Percentiles rank a stretch among this genome's conserved stretches.
phyloP scores from a whole-genome alignment of 441 rosid genomes.

The Adansonia gregorii region DNA sequence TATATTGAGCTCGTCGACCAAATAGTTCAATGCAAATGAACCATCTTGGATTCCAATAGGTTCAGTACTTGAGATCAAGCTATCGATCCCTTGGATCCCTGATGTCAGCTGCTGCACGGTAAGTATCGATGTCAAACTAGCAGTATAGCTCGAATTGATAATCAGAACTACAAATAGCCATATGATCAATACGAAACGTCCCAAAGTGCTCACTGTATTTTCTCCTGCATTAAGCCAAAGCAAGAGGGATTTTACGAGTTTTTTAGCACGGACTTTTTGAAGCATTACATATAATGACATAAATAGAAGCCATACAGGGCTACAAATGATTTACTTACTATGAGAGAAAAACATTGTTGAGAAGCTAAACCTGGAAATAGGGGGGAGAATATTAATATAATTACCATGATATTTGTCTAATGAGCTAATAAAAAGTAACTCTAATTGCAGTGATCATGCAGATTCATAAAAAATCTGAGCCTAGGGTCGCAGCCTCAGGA shows the following conservation, averaged over 20 bases:
- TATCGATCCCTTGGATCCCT: conserved; percentile 79
- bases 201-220: conserved; percentile 84
- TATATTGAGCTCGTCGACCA: conserved; percentile 75
- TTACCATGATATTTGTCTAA: conserved; percentile 11
- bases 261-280: not conserved
- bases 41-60: conserved; percentile 93
- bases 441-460: not conserved
- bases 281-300: not conserved
- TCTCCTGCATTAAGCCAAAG: conserved; percentile 61
- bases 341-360: conserved; percentile 99
- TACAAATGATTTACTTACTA: conserved; percentile 52
- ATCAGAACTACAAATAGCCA: conserved; percentile 94
- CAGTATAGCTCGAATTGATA: conserved; percentile 97
- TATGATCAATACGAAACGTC: conserved; percentile 83
- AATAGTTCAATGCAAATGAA: conserved; percentile 75
- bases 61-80: conserved; percentile 59
- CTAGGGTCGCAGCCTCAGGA: not conserved
- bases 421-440: conserved; percentile 15
- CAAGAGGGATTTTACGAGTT: conserved; percentile 27
- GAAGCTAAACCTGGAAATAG: conserved; percentile 94
- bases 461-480: not conserved
- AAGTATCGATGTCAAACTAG: conserved; percentile 94
- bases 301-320: conserved; percentile 15
- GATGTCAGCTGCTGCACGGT: conserved; percentile 89
- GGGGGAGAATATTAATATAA: conserved; percentile 18